A percentile compares a stretch with the other conserved stretches of the same genome.
Conservation (phyloP, 176 grass and related monocot genomes). For the Eragrostis curvula region DNA sequence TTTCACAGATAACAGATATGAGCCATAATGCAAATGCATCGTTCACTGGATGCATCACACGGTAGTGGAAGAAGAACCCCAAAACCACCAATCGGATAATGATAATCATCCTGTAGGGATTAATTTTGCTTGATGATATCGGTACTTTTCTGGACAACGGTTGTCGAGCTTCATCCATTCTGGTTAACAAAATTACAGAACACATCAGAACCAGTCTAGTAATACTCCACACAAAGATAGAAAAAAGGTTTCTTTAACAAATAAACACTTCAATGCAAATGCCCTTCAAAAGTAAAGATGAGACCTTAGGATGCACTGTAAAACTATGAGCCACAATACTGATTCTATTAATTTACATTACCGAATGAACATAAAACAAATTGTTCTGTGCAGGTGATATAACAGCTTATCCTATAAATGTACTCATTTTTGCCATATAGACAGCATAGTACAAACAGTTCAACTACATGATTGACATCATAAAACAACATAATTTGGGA, state of each 20-base stretch:
- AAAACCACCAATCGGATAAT: constrained; percentile 88
- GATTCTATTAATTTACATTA: too few species aligned
- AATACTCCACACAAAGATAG: neutral
- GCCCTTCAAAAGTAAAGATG: constrained; percentile 1
- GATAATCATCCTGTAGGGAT: constrained; percentile 94
- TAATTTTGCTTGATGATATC: constrained; percentile 83
- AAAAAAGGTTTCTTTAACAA: neutral
- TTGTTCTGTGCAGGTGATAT: too few species aligned
- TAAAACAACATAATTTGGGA: constrained; percentile 10
- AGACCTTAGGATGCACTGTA: neutral
- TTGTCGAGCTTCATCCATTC: constrained; percentile 96
- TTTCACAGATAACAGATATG: constrained; percentile 96
- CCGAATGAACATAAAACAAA: too few species aligned
- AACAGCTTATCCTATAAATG: neutral
- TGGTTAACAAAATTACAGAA: constrained; percentile 42
- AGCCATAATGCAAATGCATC: constrained; percentile 95
- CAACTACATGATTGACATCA: neutral
- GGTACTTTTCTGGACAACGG: constrained; percentile 88
- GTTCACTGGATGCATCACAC: constrained; percentile 68
- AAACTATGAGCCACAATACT: neutral
- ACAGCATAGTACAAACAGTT: neutral
- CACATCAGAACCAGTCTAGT: constrained; percentile 18
- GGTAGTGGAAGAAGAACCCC: constrained; percentile 97
- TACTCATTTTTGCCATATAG: neutral
- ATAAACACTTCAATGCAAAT: neutral